phyloP scores from a whole-genome alignment of 2,329 filamentous ascomycete species.

The Seiridium cupressi region DNA sequence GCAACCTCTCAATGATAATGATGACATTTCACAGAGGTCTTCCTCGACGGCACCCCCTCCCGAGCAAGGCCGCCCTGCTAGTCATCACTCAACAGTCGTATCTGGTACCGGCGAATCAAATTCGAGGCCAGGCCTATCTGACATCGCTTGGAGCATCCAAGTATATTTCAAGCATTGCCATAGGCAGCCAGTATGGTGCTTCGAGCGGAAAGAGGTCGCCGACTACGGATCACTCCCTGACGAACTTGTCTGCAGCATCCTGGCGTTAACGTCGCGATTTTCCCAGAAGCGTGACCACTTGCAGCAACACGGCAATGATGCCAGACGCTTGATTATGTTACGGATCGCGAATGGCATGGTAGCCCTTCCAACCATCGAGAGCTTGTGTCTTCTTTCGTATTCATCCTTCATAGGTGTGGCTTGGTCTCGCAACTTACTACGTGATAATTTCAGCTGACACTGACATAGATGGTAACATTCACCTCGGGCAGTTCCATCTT shows the following conservation, averaged over 20 bases:
- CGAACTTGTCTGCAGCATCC: constrained; percentile 39
- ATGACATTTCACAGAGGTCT: constrained; percentile 31
- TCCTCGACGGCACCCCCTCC: constrained; percentile 28
- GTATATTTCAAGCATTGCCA: constrained; percentile 43
- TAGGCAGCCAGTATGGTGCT: constrained; percentile 43
- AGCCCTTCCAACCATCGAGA: constrained; percentile 47
- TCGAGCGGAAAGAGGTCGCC: constrained; percentile 38
- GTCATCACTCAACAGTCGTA: constrained; percentile 20
- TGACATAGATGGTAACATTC: constrained; percentile 41
- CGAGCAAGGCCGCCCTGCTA: constrained; percentile 19
- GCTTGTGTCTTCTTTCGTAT: constrained; percentile 47
- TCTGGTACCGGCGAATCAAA: constrained; percentile 26
- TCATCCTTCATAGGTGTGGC: constrained; percentile 45
- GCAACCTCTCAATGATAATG: constrained; percentile 27
- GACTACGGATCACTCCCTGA: constrained; percentile 33
- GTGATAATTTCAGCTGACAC: constrained; percentile 8
- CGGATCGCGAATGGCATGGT: constrained; percentile 50
- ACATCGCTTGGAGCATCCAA: constrained; percentile 32
- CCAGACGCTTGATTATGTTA: constrained; percentile 42
- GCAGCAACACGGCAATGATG: constrained; percentile 23
- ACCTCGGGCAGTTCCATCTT: constrained; percentile 48
- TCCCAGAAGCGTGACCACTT: constrained; percentile 18
- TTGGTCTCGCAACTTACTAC: not conserved
- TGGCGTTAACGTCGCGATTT: constrained; percentile 38
- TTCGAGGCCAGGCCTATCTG: constrained; percentile 26